phyloP scores from a whole-genome alignment of 805 yeast genomes.

The Ogataea trehalophila region DNA sequence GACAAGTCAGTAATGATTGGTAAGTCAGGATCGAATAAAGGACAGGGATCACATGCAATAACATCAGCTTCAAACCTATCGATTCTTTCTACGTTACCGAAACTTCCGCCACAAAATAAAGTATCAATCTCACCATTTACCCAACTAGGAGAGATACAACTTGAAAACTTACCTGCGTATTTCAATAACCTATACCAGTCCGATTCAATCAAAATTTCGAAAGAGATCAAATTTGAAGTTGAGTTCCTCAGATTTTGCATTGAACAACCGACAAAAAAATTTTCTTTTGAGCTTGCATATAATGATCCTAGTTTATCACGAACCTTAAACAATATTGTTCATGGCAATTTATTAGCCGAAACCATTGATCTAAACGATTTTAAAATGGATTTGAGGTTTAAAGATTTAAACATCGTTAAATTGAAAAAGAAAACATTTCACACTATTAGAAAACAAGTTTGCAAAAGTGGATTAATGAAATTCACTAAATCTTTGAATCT shows the following conservation, averaged over 20 bases:
- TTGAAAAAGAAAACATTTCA: constrained; percentile 24
- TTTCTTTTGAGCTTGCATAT: constrained; percentile 16
- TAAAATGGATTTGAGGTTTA: constrained; percentile 8
- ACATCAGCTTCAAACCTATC: too few species aligned
- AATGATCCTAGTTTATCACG: constrained; percentile 8
- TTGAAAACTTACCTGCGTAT: constrained; percentile 2
- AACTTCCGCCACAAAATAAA: too few species aligned
- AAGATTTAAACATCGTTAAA: constrained; percentile 3
- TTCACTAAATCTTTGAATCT: constrained; percentile 22
- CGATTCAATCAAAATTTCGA: neutral
- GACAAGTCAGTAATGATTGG: neutral
- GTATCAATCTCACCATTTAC: too few species aligned
- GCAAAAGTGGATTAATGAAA: constrained; percentile 15
- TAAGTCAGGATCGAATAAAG: too few species aligned
- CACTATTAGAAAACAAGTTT: constrained; percentile 20
- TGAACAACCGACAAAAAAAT: constrained; percentile 3
- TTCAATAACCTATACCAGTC: neutral
- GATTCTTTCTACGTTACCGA: too few species aligned
- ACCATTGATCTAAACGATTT: constrained; percentile 8
- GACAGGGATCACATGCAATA: too few species aligned
- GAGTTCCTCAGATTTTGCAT: constrained; percentile 22
- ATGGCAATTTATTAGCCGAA: constrained; percentile 11
- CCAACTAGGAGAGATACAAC: neutral
- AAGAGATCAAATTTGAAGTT: constrained; percentile 6
- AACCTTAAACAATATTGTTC: constrained; percentile 14